These are phyloP conservation scores for Fonsecaea monophora DNA, from an alignment of 2,329 filamentous ascomycete genomes.

Conservation along the genomic window DNA sequence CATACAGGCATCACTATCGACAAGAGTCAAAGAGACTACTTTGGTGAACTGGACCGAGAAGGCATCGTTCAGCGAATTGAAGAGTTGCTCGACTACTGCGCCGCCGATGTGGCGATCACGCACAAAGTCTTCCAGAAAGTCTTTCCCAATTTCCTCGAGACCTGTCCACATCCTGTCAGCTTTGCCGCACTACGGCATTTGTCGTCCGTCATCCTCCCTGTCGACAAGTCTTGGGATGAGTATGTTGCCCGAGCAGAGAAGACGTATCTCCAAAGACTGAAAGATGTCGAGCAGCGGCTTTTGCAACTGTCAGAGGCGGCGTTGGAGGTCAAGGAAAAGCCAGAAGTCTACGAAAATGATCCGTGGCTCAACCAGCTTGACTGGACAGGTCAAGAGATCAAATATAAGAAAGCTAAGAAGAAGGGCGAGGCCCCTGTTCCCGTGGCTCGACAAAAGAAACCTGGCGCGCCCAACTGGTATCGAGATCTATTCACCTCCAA, in stretches of 20 bases:
- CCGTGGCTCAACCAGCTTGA: conserved; percentile 94
- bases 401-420: conserved; percentile 88
- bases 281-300: conserved; percentile 79
- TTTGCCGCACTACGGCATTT: conserved; percentile 92
- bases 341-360: conserved; percentile 75
- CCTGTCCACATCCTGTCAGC: conserved; percentile 95
- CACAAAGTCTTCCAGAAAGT: conserved; percentile 94
- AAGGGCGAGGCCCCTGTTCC: conserved; percentile 80
- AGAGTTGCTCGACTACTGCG: conserved; percentile 89
- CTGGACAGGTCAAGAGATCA: conserved; percentile 92
- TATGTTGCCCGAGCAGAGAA: conserved; percentile 85
- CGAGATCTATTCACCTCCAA: conserved; percentile 83
- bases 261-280: conserved; percentile 77
- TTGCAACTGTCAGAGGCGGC: conserved; percentile 77
- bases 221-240: conserved; percentile 83
- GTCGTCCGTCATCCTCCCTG: conserved; percentile 89
- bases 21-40: conserved; percentile 84
- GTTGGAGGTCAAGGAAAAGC: conserved; percentile 72
- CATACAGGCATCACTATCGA: conserved; percentile 91
- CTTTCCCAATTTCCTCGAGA: conserved; percentile 85
- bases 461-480: conserved; percentile 95
- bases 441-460: conserved; percentile 85
- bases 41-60: conserved; percentile 77
- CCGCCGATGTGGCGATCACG: conserved; percentile 89
- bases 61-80: conserved; percentile 76